Evolutionary conservation across 176 grass and related monocot species (phyloP).

Genomic region (Alloteropsis semialata): DNA sequence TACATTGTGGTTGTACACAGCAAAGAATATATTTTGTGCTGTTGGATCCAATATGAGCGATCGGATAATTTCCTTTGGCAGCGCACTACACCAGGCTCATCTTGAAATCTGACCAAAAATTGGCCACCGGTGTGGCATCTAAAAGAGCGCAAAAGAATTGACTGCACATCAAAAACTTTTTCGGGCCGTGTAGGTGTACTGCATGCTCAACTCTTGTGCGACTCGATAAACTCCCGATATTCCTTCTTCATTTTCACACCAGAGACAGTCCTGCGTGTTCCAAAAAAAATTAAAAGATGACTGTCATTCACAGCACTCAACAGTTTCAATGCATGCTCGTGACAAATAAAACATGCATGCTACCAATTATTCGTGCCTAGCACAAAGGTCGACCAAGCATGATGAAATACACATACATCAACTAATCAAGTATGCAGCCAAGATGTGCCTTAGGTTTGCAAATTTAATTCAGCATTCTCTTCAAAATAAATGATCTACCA

Average conservation of each 20-base stretch:
- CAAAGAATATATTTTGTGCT: conserved; percentile 43
- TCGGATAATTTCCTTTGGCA: conserved; percentile 17
- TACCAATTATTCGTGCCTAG: not conserved
- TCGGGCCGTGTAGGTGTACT: not conserved
- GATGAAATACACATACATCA: not conserved
- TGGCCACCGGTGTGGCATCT: conserved; percentile 28
- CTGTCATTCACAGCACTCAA: not conserved
- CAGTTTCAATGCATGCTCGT: not conserved
- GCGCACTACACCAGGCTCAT: conserved; percentile 4
- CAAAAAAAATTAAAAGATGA: conserved; percentile 38
- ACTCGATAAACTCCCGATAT: conserved; percentile 86
- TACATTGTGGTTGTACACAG: conserved; percentile 21
- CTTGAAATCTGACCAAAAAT: conserved; percentile 32
- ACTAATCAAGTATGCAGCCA: not conserved
- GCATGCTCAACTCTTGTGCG: conserved; percentile 51
- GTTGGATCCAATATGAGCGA: conserved; percentile 21
- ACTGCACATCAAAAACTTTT: conserved; percentile 5
- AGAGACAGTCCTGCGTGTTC: conserved; percentile 66
- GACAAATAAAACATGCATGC: not conserved
- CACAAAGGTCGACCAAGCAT: not conserved
- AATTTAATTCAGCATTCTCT: not conserved
- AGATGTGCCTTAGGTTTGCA: not conserved
- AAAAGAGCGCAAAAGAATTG: conserved; percentile 19
- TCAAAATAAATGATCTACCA: not conserved
- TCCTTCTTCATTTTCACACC: conserved; percentile 99